phyloP scores from a whole-genome alignment of 164 flowering plant genomes.

The Piper longum region DNA sequence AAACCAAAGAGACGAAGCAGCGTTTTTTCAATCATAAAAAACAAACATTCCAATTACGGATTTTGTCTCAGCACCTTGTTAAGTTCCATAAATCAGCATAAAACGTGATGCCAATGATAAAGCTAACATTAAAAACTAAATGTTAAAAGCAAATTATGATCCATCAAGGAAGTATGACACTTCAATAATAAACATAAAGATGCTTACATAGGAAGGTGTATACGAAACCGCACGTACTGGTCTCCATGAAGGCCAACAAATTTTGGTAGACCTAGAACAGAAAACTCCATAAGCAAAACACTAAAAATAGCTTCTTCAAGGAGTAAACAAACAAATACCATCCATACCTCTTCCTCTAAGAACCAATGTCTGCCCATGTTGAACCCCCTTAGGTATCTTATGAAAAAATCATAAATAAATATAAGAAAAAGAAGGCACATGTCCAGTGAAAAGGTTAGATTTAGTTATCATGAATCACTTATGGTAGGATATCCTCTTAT shows the following conservation, averaged over 20 bases:
- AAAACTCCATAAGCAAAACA: neutral
- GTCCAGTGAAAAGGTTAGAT: neutral
- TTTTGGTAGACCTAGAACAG: constrained; percentile 50
- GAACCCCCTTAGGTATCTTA: constrained; percentile 91
- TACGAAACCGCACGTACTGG: constrained; percentile 68
- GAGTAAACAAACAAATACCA: neutral
- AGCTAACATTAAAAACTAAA: too few relatives aligned
- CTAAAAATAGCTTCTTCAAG: neutral
- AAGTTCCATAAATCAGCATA: too few relatives aligned
- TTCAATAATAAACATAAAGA: neutral
- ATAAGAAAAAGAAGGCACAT: neutral
- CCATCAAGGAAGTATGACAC: too few relatives aligned
- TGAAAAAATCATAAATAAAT: constrained; percentile 1
- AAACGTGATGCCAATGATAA: too few relatives aligned
- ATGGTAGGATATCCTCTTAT: neutral
- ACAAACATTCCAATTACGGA: too few relatives aligned
- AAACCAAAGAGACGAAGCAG: too few relatives aligned
- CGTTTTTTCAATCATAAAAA: too few relatives aligned
- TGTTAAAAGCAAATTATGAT: too few relatives aligned
- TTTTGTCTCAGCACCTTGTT: too few relatives aligned
- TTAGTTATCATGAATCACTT: neutral
- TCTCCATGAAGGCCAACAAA: constrained; percentile 68
- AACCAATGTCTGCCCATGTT: constrained; percentile 59
- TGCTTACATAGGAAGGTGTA: constrained; percentile 66
- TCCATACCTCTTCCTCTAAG: constrained; percentile 75